Percentiles rank a stretch among this genome's conserved stretches.
These are phyloP conservation scores for Piloderma croceum DNA, from an alignment of 768 basidiomycete species.

Conservation along the genomic window DNA sequence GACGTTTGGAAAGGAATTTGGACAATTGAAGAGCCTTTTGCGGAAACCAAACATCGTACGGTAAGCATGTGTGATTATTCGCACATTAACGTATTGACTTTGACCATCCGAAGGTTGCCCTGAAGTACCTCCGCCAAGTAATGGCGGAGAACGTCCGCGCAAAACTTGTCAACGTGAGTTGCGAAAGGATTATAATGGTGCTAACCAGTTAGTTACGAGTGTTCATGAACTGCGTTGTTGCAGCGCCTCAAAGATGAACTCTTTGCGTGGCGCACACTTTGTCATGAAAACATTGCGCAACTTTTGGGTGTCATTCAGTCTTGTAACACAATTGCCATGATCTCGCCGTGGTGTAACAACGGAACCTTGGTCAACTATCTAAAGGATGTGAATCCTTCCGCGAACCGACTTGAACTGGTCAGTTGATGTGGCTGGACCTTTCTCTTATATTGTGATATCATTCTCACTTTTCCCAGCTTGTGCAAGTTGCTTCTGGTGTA, in stretches of 20 bases:
- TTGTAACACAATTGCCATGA: constrained; percentile 51
- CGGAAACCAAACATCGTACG: constrained; percentile 31
- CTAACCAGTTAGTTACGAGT: too few species aligned
- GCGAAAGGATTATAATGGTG: too few species aligned
- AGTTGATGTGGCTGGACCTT: constrained; percentile 9
- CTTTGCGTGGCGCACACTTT: constrained; percentile 51
- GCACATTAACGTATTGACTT: constrained; percentile 4
- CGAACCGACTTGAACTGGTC: constrained; percentile 45
- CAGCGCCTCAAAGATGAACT: constrained; percentile 56
- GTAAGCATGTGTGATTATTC: not conserved
- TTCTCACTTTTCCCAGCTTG: constrained; percentile 31
- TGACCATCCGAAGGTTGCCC: constrained; percentile 41
- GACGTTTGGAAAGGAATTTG: constrained; percentile 59
- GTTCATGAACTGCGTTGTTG: too few species aligned
- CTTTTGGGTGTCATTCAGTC: constrained; percentile 51
- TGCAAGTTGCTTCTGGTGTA: constrained; percentile 53
- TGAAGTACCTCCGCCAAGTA: constrained; percentile 50
- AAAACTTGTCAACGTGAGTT: constrained; percentile 43
- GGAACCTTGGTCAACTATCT: constrained; percentile 51
- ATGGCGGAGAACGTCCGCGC: constrained; percentile 48
- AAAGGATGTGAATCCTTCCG: constrained; percentile 32
- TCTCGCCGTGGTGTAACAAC: constrained; percentile 60
- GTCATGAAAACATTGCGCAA: constrained; percentile 49
- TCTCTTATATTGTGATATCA: not conserved
- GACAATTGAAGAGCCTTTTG: constrained; percentile 39